These are phyloP conservation scores for Adansonia grandidieri DNA, from an alignment of 441 rosid species.

Conservation along the genomic window DNA sequence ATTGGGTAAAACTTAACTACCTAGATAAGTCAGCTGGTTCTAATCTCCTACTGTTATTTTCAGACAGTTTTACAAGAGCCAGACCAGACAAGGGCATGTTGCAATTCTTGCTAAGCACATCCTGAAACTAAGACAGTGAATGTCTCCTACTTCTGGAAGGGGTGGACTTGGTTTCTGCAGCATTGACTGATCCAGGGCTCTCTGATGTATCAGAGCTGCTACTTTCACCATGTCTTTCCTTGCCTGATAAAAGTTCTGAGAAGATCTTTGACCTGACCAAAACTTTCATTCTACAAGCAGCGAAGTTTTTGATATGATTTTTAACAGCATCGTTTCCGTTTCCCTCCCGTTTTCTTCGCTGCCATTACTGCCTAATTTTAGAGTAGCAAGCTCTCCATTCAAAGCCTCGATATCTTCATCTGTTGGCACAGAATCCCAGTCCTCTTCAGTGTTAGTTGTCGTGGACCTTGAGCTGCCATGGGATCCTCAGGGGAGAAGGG, in stretches of 20 bases:
- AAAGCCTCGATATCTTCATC: conserved; percentile 63
- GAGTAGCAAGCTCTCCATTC: conserved; percentile 56
- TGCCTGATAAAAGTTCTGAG: conserved; percentile 57
- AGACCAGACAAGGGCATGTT: conserved; percentile 27
- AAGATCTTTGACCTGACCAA: conserved; percentile 51
- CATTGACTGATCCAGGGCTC: conserved; percentile 57
- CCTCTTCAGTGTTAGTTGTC: conserved; percentile 64
- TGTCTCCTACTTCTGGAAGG: conserved; percentile 63
- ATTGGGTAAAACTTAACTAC: conserved; percentile 20
- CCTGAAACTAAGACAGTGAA: conserved; percentile 39
- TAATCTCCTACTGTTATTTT: conserved; percentile 40
- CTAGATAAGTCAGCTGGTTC: conserved; percentile 29
- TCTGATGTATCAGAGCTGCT: conserved; percentile 69
- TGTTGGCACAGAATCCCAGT: conserved; percentile 70
- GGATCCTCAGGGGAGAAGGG: conserved; percentile 62
- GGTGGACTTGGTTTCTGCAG: conserved; percentile 55
- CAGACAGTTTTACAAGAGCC: conserved; percentile 41
- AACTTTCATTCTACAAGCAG: conserved; percentile 53
- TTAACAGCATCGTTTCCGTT: conserved; percentile 36
- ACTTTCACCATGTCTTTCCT: conserved; percentile 59
- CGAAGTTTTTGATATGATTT: conserved; percentile 37
- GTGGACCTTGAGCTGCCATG: conserved; percentile 64
- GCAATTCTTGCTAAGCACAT: background rate
- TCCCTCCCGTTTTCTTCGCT: conserved; percentile 27
- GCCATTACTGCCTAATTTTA: conserved; percentile 33